Evolutionary conservation across 768 basidiomycete species (phyloP), one percentile per base, ranked within the genome.

Genomic region (Candolleomyces aberdarensis): DNA sequence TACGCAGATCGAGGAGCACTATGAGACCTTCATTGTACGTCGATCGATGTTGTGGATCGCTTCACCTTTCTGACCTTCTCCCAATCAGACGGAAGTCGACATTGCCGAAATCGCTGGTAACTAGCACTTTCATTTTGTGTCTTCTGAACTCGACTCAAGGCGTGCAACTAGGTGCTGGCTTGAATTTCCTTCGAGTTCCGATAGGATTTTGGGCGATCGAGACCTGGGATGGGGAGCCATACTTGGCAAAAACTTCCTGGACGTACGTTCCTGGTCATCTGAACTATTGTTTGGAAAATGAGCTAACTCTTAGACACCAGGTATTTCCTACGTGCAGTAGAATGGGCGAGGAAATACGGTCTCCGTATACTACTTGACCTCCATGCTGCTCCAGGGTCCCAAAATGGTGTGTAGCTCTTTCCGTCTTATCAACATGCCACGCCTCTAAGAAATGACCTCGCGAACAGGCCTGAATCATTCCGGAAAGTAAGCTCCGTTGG

Each of bases 271-370:
- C 9, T 58, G 5, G 20, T 15, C 6, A 7, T 20, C 20, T 10
- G n/a, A 11, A 36, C 41, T 40, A 13, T 15, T 19, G 3, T 3
- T 17, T 31, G 5, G 11, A 14, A 17, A n/a, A 22, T 48, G 20
- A 14, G 26, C 17, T 36, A 26, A 31, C 31, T 3, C 39, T 20
- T 26, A 1, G 26, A 26, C 26, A n/a, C 32, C 64, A 86, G 84
- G 59, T 92, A 93, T 74, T 85, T 92, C 72, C 75, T 92, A 19
- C 85, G 85, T 47, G 81, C 89, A 26, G 75, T 96, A 43, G 80
- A 78, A 3, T 97, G 94, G 94, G 87, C 86, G 14, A 80, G 94
- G 54, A 96, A 97, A 73, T 96, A 96, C 70, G 94, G 94, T 1
- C 65, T 96, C n/a, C 82, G 94, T 31, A 85, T 96, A 57, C 85